Base-by-base conservation (phyloP, 306 rosid genomes). In the Trifolium fragiferum region DNA sequence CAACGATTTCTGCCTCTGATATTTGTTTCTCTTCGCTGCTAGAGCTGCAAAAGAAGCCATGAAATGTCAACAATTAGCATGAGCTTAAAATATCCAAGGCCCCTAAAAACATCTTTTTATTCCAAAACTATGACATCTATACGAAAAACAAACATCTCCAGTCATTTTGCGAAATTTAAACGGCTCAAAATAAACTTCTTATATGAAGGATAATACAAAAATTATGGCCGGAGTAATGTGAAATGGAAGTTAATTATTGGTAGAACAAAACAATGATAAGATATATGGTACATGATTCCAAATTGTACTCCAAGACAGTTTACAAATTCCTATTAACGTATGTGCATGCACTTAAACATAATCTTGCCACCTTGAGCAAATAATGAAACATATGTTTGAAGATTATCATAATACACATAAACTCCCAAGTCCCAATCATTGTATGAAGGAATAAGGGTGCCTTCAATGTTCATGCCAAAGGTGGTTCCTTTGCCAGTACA, bases 1-100 rank as follows among this genome's bases (percentile, higher is more conserved):
- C 78, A 94, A 76, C 6, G 97, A 90, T 81, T 94, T 94, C 86
- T 94, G 98, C 84, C 96, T 88, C 77, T 86, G 93, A 73, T 91
- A 94, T 54, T 87, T 73, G 84, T 92, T 91, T 86, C 97, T 89
- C 86, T 94, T 94, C 38, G 95, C 96, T 6, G 92, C 83, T 70
- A 94, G 89, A 50, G 97, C 98, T 94, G 91, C 71, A 77, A 41
- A 82, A 78, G 40, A 71, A 35, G 80, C 51, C 76, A 64, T 9
- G 37, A 19, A 38, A 53, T 67, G 25, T 18, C 8, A 10, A 62
- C 53, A 19, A 7, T 72, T 18, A 81, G 61, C 65, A 74, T 19
- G 58, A 35, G 59, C 57, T 47, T 20, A n/a, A 57, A 66, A 21
- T 43, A 53, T 74, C 18, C 50, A 43, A 30, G 54, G 33, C 16